A percentile compares a stretch with the other conserved stretches of the same genome.
These are phyloP conservation scores for Bromus sterilis DNA, from an alignment of 176 grass and related monocot genomes.

Conservation along the genomic window DNA sequence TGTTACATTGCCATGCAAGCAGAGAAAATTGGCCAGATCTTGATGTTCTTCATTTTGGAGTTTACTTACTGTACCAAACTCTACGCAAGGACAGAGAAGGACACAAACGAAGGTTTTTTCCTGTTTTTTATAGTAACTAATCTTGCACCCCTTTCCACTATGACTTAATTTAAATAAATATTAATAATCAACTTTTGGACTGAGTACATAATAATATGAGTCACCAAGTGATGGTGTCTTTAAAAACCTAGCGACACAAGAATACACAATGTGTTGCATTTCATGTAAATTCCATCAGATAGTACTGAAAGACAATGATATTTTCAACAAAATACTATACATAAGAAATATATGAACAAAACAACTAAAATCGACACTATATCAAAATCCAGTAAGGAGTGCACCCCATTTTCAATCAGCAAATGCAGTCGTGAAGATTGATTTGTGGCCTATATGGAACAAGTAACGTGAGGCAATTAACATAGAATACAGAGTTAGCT, in stretches of 20 bases:
- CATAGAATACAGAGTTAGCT: conserved; percentile 18
- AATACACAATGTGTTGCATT: background rate
- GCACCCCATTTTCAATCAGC: background rate
- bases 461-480: background rate
- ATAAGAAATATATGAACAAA: background rate
- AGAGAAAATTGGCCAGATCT: background rate
- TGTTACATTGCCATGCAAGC: background rate
- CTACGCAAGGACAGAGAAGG: too few species aligned
- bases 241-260: background rate
- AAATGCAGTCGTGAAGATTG: background rate
- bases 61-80: too few species aligned
- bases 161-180: background rate
- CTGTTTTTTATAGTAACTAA: background rate
- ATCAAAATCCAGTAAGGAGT: background rate
- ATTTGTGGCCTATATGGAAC: background rate
- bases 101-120: too few species aligned
- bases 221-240: background rate
- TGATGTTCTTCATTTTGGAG: background rate
- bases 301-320: background rate
- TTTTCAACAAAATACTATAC: background rate
- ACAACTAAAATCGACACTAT: background rate
- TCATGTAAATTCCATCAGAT: background rate
- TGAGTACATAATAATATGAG: background rate
- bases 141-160: background rate
- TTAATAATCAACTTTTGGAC: background rate